Conservation (phyloP, 148 eudicot species). For the Vaccinium myrtillus region DNA sequence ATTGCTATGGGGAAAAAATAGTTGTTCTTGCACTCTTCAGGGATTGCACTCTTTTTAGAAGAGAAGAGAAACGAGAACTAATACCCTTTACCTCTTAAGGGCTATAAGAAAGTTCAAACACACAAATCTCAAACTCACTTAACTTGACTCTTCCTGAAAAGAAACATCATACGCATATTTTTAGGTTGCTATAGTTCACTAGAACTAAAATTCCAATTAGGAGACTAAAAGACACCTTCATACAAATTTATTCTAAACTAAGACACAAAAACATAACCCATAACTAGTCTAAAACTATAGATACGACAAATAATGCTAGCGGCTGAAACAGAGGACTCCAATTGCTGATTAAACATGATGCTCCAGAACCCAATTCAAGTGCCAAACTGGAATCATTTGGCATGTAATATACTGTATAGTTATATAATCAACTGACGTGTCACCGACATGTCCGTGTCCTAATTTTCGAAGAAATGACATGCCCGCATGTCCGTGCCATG, state of each 20-base stretch:
- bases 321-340: background rate
- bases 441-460: no score
- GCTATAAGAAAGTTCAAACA: background rate
- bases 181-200: background rate
- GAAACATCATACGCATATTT: background rate
- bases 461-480: no score
- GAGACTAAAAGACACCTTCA: background rate
- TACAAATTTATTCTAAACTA: background rate
- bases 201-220: background rate
- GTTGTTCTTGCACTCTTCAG: background rate
- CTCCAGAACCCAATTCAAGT: background rate
- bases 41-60: background rate
- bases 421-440: no score
- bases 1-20: background rate
- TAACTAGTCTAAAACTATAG: background rate
- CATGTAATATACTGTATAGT: background rate
- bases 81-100: background rate
- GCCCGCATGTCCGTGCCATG: no score
- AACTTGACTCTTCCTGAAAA: background rate
- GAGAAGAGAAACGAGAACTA: background rate
- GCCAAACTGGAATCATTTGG: conserved; percentile 2
- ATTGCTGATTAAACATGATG: background rate
- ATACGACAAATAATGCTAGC: background rate
- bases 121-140: background rate
- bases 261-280: background rate